Base-by-base conservation (phyloP, 352 stramenopile species). In the Pythium sp. region DNA sequence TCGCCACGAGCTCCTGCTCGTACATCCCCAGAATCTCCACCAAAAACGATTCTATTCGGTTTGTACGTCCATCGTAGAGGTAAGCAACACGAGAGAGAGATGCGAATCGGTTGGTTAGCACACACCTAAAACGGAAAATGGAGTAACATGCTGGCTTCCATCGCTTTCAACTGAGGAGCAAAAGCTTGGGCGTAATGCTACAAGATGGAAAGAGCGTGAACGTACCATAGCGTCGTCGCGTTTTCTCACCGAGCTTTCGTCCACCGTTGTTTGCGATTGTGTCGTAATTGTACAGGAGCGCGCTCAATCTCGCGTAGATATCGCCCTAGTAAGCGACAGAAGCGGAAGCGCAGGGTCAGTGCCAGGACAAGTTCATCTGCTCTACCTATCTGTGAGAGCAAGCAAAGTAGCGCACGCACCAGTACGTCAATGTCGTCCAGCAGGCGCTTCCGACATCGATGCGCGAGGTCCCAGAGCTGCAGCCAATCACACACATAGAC, bases 21-120 rank as follows among this genome's bases (percentile, higher is more conserved):
- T 89, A 95, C 86, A 95, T 94, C 30, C 26, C 67, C 7, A 93
- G 46, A 51, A 93, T 68, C 64, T 93, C 80, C 11, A 86, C 55
- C 30, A 95, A 54, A 43, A 90, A 82, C 53, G 53, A 30, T 62
- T 93, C 85, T 93, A 26, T 34, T n/a, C 41, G 41, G 41, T 20
- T 32, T 28, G 22, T 38, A 0, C 54, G 43, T 12, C 3, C 18
- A 18, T 18, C 36, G 36, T 9, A 7, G 8, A 41, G 5, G 7
- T 3, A 61, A 57, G 3, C 43, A 65, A 18, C 24, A 49, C 20
- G 32, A 6, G 8, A 62, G 20, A 62, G 57, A 7, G 18, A 54
- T 1, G 54, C 1, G 7, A 11, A 15, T 46, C 18, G 38, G 14
- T 20, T 6, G 18, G 22, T 11, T 47, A n/a, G 7, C 11, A 24